Evolutionary conservation across 352 stramenopile species (phyloP).

Genomic region (Pythium monospermum): DNA sequence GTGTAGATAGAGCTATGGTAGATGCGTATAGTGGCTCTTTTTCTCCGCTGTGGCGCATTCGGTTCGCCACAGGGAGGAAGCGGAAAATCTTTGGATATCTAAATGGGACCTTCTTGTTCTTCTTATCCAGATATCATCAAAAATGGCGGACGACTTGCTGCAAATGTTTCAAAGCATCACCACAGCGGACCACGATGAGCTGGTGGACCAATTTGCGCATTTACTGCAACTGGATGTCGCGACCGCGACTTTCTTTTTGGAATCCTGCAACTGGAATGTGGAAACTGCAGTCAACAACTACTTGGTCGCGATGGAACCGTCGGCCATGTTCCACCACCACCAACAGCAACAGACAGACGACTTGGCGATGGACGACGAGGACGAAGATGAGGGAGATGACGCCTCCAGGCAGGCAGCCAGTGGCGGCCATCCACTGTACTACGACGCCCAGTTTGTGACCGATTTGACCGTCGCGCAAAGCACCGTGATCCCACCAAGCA

Average conservation of each 20-base stretch:
- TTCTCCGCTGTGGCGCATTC: too few relatives aligned
- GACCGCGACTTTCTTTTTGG: constrained; percentile 80
- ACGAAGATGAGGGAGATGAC: constrained; percentile 8
- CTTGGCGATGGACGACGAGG: constrained; percentile 53
- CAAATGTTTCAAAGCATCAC: constrained; percentile 88
- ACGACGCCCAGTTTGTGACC: constrained; percentile 56
- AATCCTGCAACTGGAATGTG: constrained; percentile 88
- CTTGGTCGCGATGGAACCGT: constrained; percentile 55
- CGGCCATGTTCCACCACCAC: constrained; percentile 8
- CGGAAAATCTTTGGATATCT: too few relatives aligned
- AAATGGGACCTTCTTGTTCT: too few relatives aligned
- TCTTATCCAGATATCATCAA: background rate
- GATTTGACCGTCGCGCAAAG: constrained; percentile 58
- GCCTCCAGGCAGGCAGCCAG: constrained; percentile 2
- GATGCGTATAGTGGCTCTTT: too few relatives aligned
- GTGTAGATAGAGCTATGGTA: too few relatives aligned
- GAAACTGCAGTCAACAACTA: constrained; percentile 83
- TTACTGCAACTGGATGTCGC: constrained; percentile 62
- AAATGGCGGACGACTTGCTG: constrained; percentile 81
- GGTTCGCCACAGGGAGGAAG: too few relatives aligned
- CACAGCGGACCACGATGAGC: constrained; percentile 76
- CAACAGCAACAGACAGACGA: constrained; percentile 23
- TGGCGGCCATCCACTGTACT: constrained; percentile 9
- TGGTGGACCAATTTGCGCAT: constrained; percentile 80
- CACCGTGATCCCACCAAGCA: constrained; percentile 44